A percentile compares a stretch with the other conserved stretches of the same genome.
These are phyloP conservation scores for Ceratocystis harringtonii DNA, from an alignment of 2,329 filamentous ascomycete species.

Conservation along the genomic window DNA sequence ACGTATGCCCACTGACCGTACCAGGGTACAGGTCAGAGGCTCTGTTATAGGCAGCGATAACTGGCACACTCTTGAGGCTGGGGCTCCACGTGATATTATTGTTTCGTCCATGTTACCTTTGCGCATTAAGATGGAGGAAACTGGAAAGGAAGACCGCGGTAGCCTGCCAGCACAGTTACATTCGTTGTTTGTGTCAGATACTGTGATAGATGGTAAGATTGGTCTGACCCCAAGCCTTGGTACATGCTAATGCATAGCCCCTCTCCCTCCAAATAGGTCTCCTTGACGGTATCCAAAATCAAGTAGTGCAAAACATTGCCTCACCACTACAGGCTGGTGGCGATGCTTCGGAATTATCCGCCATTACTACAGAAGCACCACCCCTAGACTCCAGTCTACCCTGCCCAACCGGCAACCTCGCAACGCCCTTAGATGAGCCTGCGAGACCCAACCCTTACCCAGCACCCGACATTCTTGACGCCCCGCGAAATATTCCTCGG, in stretches of 20 bases:
- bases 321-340: conserved; percentile 64
- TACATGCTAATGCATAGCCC: neutral
- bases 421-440: conserved; percentile 36
- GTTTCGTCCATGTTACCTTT: conserved; percentile 42
- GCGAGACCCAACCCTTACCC: conserved; percentile 28
- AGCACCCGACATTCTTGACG: conserved; percentile 19
- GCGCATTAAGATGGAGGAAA: conserved; percentile 35
- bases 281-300: conserved; percentile 55
- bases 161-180: conserved; percentile 35
- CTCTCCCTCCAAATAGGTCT: conserved; percentile 34
- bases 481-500: conserved; percentile 22
- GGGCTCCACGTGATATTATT: conserved; percentile 55
- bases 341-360: conserved; percentile 36
- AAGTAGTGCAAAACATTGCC: conserved; percentile 71
- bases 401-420: conserved; percentile 48
- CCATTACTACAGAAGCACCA: neutral
- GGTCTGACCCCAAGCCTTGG: neutral
- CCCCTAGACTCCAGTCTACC: conserved; percentile 16
- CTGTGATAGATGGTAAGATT: conserved; percentile 40
- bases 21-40: conserved; percentile 70
- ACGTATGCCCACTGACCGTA: conserved; percentile 46
- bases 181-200: conserved; percentile 58
- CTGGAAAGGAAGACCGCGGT: conserved; percentile 33
- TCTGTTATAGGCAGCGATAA: conserved; percentile 67
- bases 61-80: conserved; percentile 63